Evolutionary conservation across 768 basidiomycete genomes (phyloP), one percentile per base, ranked within the genome.

Genomic region (Ramaria rubella): DNA sequence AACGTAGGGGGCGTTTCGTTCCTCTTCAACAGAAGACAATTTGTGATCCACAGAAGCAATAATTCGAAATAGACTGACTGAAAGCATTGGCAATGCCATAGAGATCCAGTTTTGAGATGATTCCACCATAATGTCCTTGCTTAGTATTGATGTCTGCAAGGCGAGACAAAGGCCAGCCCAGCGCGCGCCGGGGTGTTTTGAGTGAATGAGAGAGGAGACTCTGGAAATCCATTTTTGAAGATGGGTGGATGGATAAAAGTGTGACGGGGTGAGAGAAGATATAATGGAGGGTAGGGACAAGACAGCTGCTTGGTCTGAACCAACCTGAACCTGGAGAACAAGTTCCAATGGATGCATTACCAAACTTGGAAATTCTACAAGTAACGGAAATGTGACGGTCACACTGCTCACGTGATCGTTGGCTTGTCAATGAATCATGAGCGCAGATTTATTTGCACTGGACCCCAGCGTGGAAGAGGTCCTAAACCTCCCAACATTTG

Each of bases 81-180:
- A 82, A 60, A 90, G 77, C 60, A 81, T 69, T 54, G 87, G 82
- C 61, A 91, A 68, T 7, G 78, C 78, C 30, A 79, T 72, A 52
- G 76, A 77, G 36, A 90, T 68, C 91, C 91, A 93, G 50, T 77
- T 75, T 61, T 85, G 82, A 2, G 87, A 85, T 60, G 72, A 79
- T 56, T 91, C 87, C 53, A 86, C 69, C 76, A 92, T 81, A 7
- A 83, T 60, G 11, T 68, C 65, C 64, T 73, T 81, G 1, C 86
- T 88, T 38, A 81, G 66, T 23, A 74, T 60, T 1, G 85, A 78
- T 9, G 84, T 85, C 61, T 81, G 82, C 61, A 83, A 73, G 1
- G 90, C 90, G 46, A 92, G 69, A 62, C 81, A 87, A 31, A 91
- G 73, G 8, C 87, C 90, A 21, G 86, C 83, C 90, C 90, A 93